These are phyloP conservation scores for Hermanozyma aechmeae DNA, from an alignment of 805 yeast species.

Conservation along the genomic window DNA sequence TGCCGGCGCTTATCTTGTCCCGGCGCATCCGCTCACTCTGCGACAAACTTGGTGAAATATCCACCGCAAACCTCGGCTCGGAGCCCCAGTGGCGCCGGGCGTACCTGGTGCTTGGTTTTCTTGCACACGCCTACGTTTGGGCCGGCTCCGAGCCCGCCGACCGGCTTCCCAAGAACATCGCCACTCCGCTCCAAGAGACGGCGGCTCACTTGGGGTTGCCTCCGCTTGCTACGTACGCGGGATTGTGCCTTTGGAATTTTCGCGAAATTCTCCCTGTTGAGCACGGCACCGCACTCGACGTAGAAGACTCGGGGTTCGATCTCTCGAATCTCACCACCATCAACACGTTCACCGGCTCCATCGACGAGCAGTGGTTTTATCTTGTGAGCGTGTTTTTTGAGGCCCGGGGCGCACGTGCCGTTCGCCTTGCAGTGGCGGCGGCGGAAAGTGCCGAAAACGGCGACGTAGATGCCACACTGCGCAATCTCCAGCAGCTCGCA, in stretches of 20 bases:
- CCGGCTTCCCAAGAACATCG: constrained; percentile 55
- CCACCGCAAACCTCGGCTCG: constrained; percentile 33
- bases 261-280: constrained; percentile 43
- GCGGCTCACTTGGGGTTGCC: constrained; percentile 62
- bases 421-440: constrained; percentile 61
- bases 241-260: constrained; percentile 84
- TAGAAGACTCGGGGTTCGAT: constrained; percentile 26
- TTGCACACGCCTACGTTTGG: constrained; percentile 90
- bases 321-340: constrained; percentile 62
- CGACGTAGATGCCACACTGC: constrained; percentile 31
- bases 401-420: constrained; percentile 64
- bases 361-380: constrained; percentile 92
- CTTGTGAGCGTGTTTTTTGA: constrained; percentile 83
- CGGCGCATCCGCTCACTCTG: constrained; percentile 51
- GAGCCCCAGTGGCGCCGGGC: constrained; percentile 66
- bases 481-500: constrained; percentile 55
- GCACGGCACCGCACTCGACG: constrained; percentile 17
- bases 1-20: constrained; percentile 69
- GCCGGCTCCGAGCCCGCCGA: constrained; percentile 55
- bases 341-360: constrained; percentile 80
- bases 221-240: constrained; percentile 83
- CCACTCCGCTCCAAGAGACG: constrained; percentile 59
- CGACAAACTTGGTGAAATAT: constrained; percentile 54
- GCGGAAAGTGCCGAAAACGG: constrained; percentile 44
- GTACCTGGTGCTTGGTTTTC: constrained; percentile 65